Percentiles rank a stretch among this genome's conserved stretches.
Conservation (phyloP, 352 stramenopile genomes). For the Pythium apleroticum region DNA sequence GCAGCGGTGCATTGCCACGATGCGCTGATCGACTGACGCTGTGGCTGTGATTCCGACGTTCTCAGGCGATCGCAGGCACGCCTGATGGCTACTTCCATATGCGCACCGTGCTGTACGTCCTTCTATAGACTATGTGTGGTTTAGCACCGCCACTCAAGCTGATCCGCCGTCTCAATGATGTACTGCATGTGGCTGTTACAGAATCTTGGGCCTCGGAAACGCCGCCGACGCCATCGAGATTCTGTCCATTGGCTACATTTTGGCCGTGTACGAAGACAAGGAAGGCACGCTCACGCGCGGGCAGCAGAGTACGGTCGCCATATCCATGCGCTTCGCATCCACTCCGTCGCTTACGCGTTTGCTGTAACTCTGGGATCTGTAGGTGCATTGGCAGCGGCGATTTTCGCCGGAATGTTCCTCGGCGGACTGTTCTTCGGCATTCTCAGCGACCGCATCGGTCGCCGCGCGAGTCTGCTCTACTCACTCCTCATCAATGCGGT, state of each 20-base stretch:
- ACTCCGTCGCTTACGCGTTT: background rate
- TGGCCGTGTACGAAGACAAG: constrained; percentile 80
- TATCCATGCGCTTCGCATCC: background rate
- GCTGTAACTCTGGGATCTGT: background rate
- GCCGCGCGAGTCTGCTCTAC: constrained; percentile 65
- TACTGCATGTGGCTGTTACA: constrained; percentile 31
- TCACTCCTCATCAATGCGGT: constrained; percentile 82
- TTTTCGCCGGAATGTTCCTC: constrained; percentile 91
- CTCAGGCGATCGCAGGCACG: constrained; percentile 51
- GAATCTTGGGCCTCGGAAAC: constrained; percentile 82
- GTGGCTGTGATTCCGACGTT: background rate
- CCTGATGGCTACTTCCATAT: constrained; percentile 69
- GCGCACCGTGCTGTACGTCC: constrained; percentile 59
- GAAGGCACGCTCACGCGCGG: constrained; percentile 52
- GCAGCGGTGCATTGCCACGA: background rate
- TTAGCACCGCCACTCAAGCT: background rate
- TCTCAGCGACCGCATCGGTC: constrained; percentile 76
- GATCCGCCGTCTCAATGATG: background rate
- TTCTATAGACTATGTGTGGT: background rate
- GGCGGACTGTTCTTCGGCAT: constrained; percentile 78
- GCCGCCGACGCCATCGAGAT: constrained; percentile 91
- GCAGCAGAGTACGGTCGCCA: constrained; percentile 46
- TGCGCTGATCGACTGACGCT: background rate
- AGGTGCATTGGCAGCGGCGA: constrained; percentile 81
- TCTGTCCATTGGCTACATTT: constrained; percentile 90